Evolutionary conservation across 805 yeast genomes (phyloP), one percentile per base, ranked within the genome.

Genomic region (Kodamaea lidongshanica): DNA sequence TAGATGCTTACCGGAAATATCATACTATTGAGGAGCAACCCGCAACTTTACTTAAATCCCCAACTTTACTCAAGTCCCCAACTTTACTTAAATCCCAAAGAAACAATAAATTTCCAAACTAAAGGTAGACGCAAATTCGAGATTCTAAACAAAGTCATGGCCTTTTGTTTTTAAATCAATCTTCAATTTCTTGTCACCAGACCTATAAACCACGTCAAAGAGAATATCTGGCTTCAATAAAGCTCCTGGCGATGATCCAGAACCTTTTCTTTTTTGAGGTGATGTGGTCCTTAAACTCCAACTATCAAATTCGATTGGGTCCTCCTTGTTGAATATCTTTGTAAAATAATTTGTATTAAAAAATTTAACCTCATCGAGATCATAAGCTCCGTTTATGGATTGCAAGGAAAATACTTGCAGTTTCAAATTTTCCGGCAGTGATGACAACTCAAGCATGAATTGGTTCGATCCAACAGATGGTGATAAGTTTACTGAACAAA

Each of bases 321-420:
- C 30, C 30, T 19, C 22, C 4, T 26, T 28, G 18, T 25, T 14
- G 19, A 21, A 15, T 16, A 28, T 18, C 20, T 34, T 31, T 20
- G 20, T 18, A 12, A 37, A 25, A 16, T 34, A 37, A 11, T 25
- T 17, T 11, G 25, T 28, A 12, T 33, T 34, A 32, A 33, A 37
- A 19, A 14, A 15, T n/a, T 32, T 36, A n/a, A 37, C 16, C 32
- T 37, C 41, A 22, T 36, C 32, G 12, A 19, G 10, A 13, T 24
- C 29, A 12, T 24, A 26, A 11, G 19, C 16, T 5, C 21, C 24
- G 25, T 18, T 24, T 17, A 26, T 27, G 14, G 30, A 22, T 26
- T 31, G 16, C 19, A 31, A 22, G 7, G 30, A 10, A 23, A 19
- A 31, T 10, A 31, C 17, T 8, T 21, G 23, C 34, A 31, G 34